phyloP scores from a whole-genome alignment of 306 rosid genomes.

The Mimosa pudica region DNA sequence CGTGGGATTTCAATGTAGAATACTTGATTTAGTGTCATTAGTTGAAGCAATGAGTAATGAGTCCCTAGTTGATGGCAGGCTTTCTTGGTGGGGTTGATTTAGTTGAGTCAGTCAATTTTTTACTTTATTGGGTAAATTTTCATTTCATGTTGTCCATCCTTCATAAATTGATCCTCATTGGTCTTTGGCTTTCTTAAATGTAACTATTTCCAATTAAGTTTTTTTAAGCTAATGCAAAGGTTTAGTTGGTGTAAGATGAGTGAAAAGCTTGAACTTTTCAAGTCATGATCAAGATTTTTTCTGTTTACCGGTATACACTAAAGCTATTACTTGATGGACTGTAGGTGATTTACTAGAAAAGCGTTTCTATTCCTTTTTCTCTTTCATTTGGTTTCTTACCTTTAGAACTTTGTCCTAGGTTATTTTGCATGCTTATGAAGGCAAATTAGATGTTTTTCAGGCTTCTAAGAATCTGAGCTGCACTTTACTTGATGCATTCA shows the following conservation, averaged over 20 bases:
- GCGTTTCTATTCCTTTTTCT: background rate
- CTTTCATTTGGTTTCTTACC: no score
- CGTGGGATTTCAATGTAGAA: background rate
- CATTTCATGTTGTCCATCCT: background rate
- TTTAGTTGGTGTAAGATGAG: background rate
- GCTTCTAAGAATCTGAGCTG: slow-evolving; percentile 35
- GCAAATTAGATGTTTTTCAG: slow-evolving; percentile 49
- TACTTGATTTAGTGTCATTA: background rate
- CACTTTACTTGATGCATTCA: slow-evolving; percentile 52
- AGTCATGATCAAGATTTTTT: background rate
- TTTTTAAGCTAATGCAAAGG: background rate
- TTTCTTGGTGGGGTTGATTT: background rate
- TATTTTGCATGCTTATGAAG: slow-evolving; percentile 29
- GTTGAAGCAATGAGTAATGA: background rate
- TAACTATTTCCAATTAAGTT: background rate
- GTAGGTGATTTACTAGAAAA: background rate
- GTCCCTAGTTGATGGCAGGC: background rate
- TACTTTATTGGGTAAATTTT: background rate
- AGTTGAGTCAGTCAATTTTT: background rate
- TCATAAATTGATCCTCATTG: background rate
- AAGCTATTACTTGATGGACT: background rate
- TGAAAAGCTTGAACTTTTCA: background rate
- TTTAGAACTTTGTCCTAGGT: background rate
- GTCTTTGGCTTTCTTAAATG: background rate
- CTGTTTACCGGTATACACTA: background rate